Percentiles rank a stretch among this genome's conserved stretches.
Evolutionary conservation across 2,329 filamentous ascomycete genomes (phyloP).

Genomic region (Pseudogymnoascus sp.): DNA sequence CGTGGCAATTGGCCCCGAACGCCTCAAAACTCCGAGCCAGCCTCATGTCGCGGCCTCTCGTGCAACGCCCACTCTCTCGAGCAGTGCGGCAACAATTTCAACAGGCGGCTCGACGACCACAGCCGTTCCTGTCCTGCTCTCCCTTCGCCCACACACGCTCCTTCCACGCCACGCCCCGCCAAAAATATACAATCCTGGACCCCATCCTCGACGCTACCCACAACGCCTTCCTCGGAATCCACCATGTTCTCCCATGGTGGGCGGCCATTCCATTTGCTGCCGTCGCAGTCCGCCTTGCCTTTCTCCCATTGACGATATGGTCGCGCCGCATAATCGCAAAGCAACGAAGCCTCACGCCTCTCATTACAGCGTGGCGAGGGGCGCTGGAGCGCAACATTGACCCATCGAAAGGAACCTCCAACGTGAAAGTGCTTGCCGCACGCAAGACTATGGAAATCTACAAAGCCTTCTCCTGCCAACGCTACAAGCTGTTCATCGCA

Average conservation of each 20-base stretch:
- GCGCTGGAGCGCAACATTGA: conserved; percentile 16
- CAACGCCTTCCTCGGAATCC: conserved; percentile 40
- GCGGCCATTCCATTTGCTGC: conserved; percentile 46
- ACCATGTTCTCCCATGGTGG: conserved; percentile 44
- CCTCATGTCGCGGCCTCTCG: not conserved
- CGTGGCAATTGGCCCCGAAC: not conserved
- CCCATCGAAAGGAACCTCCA: conserved; percentile 20
- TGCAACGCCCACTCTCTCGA: conserved; percentile 1
- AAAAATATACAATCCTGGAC: conserved; percentile 25
- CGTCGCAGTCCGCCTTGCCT: conserved; percentile 37
- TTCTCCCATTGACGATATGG: conserved; percentile 40
- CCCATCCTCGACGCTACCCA: conserved; percentile 36
- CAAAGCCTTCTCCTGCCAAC: conserved; percentile 27
- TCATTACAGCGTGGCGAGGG: conserved; percentile 31
- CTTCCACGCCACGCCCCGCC: not conserved
- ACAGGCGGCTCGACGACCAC: not conserved
- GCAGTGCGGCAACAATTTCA: not conserved
- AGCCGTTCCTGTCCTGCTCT: not conserved
- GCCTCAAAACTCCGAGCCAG: not conserved
- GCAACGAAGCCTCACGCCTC: conserved; percentile 35
- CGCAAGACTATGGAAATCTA: conserved; percentile 26
- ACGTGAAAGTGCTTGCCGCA: conserved; percentile 13
- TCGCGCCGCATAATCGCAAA: conserved; percentile 31
- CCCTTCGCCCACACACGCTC: not conserved
- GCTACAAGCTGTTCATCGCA: conserved; percentile 26